phyloP scores from a whole-genome alignment of 441 rosid species.

The Capsella rubella region DNA sequence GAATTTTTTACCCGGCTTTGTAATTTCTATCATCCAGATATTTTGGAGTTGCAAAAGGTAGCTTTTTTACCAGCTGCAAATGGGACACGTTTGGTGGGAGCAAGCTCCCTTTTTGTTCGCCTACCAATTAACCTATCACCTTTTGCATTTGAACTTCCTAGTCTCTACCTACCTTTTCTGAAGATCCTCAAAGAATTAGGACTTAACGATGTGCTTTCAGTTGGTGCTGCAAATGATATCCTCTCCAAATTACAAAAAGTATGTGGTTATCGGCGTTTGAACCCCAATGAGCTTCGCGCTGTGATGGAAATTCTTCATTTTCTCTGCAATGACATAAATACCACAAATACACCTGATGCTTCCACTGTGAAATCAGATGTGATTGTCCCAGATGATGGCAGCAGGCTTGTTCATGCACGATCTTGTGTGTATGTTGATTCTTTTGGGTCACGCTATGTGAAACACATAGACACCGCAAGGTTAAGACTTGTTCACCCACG shows the following conservation, averaged over 20 bases:
- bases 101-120: constrained; percentile 82
- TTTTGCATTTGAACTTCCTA: constrained; percentile 95
- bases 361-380: constrained; percentile 63
- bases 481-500: constrained; percentile 89
- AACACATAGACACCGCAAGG: constrained; percentile 75
- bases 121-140: constrained; percentile 89
- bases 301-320: constrained; percentile 89
- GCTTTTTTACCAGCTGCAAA: constrained; percentile 98
- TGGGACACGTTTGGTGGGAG: constrained; percentile 93
- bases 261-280: constrained; percentile 91
- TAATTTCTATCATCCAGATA: constrained; percentile 59
- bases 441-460: constrained; percentile 77
- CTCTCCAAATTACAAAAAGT: constrained; percentile 78
- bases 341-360: constrained; percentile 45
- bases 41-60: constrained; percentile 69
- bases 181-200: constrained; percentile 92
- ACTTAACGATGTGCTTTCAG: constrained; percentile 81
- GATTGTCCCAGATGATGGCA: constrained; percentile 93
- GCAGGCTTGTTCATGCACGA: constrained; percentile 91
- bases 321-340: constrained; percentile 62
- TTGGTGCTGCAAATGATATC: constrained; percentile 76
- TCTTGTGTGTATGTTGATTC: constrained; percentile 87
- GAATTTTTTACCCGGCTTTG: constrained; percentile 1
- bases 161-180: constrained; percentile 80
- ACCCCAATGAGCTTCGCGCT: constrained; percentile 98